Conservation (phyloP, 306 rosid genomes). For the Gastrolobium villosum region DNA sequence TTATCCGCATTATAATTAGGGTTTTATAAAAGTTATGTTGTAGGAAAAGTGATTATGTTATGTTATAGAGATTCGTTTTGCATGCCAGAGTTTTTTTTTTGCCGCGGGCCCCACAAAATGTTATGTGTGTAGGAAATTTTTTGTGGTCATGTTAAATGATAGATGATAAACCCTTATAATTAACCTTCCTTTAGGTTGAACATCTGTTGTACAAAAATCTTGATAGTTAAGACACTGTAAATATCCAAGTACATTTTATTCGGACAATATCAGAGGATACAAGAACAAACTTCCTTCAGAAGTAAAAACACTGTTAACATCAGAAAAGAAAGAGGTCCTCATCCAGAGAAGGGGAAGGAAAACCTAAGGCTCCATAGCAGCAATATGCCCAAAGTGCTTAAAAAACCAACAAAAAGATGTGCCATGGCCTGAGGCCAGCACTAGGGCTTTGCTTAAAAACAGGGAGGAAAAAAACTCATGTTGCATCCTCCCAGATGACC, state of each 20-base stretch:
- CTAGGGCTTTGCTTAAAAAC: conserved; percentile 55
- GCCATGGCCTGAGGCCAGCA: conserved; percentile 54
- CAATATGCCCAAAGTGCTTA: conserved; percentile 62
- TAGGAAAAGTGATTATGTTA: no score
- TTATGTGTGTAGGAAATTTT: no score
- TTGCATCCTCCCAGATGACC: conserved; percentile 59
- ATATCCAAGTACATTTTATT: conserved; percentile 33
- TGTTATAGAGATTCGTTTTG: no score
- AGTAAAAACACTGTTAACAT: conserved; percentile 49
- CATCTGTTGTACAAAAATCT: neutral
- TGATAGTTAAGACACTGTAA: neutral
- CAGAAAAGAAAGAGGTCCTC: conserved; percentile 16
- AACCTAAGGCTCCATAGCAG: conserved; percentile 54
- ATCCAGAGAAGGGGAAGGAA: conserved; percentile 55
- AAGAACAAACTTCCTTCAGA: conserved; percentile 55
- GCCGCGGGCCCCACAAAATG: no score
- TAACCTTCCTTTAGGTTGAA: neutral
- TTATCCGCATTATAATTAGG: neutral
- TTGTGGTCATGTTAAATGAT: no score
- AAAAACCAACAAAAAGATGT: conserved; percentile 55
- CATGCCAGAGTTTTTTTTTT: no score
- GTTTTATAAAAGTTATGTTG: no score
- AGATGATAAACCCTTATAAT: no score
- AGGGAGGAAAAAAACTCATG: conserved; percentile 73
- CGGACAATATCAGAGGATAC: conserved; percentile 38